Evolutionary conservation across 2,329 filamentous ascomycete species (phyloP), one percentile per base, ranked within the genome.

Genomic region (Scytalidium sp.): DNA sequence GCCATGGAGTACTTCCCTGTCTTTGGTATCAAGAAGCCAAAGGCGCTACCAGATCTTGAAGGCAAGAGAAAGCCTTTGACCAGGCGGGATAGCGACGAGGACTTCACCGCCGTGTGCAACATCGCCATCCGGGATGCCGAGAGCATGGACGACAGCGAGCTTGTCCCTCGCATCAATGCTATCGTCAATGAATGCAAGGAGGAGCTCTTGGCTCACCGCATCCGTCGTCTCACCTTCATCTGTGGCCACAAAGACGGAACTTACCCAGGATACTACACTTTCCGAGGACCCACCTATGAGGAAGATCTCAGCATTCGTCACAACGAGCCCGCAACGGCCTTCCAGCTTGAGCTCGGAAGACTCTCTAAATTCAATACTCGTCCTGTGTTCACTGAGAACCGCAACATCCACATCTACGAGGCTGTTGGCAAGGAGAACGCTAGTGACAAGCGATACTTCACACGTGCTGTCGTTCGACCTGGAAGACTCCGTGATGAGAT

Each of bases 321-420:
- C 78, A 95, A 84, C 57, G 94, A 99, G 74, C 94, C 94, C 45
- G 93, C 94, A 49, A 80, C 97, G 70, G 92, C 94, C 65, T 99
- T 97, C 89, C 94, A 99, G 78, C 88, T 97, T 68, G 94, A 99
- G 73, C 85, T 99, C 56, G 87, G 85, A 52, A 88, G 94, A 69
- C 83, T 99, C 23, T 88, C 88, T 65, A 97, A 97, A 76, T 99
- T 99, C 83, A 86, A 91, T 75, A 96, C 97, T 74, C 95, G 92
- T 76, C 93, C 94, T 2, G 91, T 99, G 46, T 99, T 99, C 75
- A 97, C 94, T 0, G 92, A 97, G 73, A 99, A 99, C 79, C 88
- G 95, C 67, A 97, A 96, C 73, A 97, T 99, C 58, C 94, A 99
- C 76, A 92, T 99, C 52, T 99, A 97, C 73, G 92, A 97, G 78